Evolutionary conservation across 164 flowering plant species (phyloP), one percentile per base, ranked within the genome.

Genomic region (Houttuynia cordata): DNA sequence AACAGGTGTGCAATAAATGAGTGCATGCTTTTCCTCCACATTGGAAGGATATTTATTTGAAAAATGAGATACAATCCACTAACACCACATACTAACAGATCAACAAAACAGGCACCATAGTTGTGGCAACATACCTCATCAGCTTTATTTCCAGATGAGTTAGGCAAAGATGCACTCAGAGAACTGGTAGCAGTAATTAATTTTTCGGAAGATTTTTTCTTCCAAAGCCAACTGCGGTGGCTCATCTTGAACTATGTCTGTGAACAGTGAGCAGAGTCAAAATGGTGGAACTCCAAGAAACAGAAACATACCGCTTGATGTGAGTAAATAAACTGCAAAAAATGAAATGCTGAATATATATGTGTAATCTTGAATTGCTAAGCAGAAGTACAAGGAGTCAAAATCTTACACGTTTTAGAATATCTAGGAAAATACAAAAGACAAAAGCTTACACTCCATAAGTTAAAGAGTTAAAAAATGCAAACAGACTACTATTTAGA

Each of bases 211-310:
- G 92, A 81, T 65, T 91, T 94, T 67, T 83, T 88, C 84, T 88
- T 94, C 99, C 99, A 94, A 0, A 92, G 99, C 99, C 97, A 93
- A 74, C 94, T 71, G 61, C 95, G 81, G 13, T 83, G 83, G 49
- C 88, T 96, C 97, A 91, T 94, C 30, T 65, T 62, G 20, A 17
- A 17, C 13, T 41, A 41, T 45, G 49, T 14, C 49, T 45, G 49
- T 30, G 14, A 45, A 45, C 49, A 45, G 2, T 45, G 14, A 14
- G 49, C 14, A 3, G 49, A 17, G 14, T 45, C 49, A 45, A 12
- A 10, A 12, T 45, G 17, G 17, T 45, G 49, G 49, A 45, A 45
- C 49, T 10, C 49, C 9, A 45, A 2, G 6, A 30, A 2, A 30
- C 4, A 6, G 6, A 30, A 30, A 30, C 37, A 30, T 30, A 30